Evolutionary conservation across 2,329 filamentous ascomycete genomes (phyloP).

Genomic region (Onygenales sp.): DNA sequence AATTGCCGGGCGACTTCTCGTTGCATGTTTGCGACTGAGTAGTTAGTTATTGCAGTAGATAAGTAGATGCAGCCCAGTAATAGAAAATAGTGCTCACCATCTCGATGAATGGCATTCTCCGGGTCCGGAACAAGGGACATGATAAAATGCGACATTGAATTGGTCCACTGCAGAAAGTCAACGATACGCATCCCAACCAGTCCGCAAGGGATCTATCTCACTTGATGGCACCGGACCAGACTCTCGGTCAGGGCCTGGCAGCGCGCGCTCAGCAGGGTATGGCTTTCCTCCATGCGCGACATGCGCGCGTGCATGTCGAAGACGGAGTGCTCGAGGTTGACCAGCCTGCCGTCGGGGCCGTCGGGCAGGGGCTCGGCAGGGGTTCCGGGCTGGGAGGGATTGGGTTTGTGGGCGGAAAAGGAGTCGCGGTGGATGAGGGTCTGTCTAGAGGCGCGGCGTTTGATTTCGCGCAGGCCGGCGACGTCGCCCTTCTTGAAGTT

Average conservation of each 20-base stretch:
- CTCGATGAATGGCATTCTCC: slow-evolving; percentile 69
- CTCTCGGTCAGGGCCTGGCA: slow-evolving; percentile 76
- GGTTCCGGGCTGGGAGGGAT: slow-evolving; percentile 70
- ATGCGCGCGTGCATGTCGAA: slow-evolving; percentile 72
- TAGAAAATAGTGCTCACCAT: slow-evolving; percentile 52
- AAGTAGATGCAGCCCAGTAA: background rate
- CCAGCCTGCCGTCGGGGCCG: slow-evolving; percentile 58
- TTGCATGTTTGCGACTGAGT: slow-evolving; percentile 47
- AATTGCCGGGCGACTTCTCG: slow-evolving; percentile 54
- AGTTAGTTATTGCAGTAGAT: slow-evolving; percentile 7
- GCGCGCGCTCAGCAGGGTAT: slow-evolving; percentile 67
- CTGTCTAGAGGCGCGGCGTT: slow-evolving; percentile 85
- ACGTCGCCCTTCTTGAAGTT: slow-evolving; percentile 95
- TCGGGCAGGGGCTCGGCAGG: slow-evolving; percentile 76
- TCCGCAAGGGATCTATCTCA: slow-evolving; percentile 25
- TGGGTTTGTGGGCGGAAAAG: slow-evolving; percentile 68
- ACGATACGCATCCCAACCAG: background rate
- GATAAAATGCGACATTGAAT: slow-evolving; percentile 70
- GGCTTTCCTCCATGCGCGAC: slow-evolving; percentile 72
- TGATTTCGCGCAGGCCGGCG: slow-evolving; percentile 85
- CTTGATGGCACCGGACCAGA: slow-evolving; percentile 61
- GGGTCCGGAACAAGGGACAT: slow-evolving; percentile 63
- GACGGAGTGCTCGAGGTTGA: slow-evolving; percentile 67
- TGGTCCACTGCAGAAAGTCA: slow-evolving; percentile 55
- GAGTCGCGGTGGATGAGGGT: slow-evolving; percentile 86